Evolutionary conservation across 495 filamentous ascomycete genomes (phyloP), one percentile per base, ranked within the genome.

Genomic region (Talaromyces trachyspermus): DNA sequence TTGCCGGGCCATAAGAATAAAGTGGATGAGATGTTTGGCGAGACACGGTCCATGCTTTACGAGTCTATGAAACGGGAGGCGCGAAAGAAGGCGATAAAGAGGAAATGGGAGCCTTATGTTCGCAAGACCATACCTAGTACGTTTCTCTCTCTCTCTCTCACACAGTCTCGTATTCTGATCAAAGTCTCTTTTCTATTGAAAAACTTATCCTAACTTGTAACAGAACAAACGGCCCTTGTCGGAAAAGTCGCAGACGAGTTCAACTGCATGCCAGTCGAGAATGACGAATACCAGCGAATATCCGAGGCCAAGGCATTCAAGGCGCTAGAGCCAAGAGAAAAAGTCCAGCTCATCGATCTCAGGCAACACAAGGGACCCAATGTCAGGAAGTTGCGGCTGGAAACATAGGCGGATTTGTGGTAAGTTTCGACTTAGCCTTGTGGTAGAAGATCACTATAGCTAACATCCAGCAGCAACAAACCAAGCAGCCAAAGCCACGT

Each of bases 101-200:
- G 76, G 58, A 75, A 75, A 49, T 80, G 77, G 57, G 76, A 82
- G 47, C 81, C 84, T 11, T 88, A 83, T 56, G 76, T 80, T 50
- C 76, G 82, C 39, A 88, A 85, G 60, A 83, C 85, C 7, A 83
- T 95, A 55, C 89, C 89, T 18, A 95, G 88, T 90, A 63, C 72
- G 54, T 53, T 36, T 25, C 30, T 17, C 38, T 24, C 15, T 39
- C n/a, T n/a, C n/a, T n/a, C n/a, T n/a, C n/a, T n/a, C n/a, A n/a
- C n/a, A n/a, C n/a, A n/a, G n/a, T n/a, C n/a, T n/a, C n/a, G n/a
- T n/a, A n/a, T n/a, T n/a, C n/a, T n/a, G n/a, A n/a, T n/a, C n/a
- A n/a, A n/a, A n/a, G n/a, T n/a, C n/a, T n/a, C n/a, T n/a, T n/a
- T n/a, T n/a, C n/a, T n/a, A n/a, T n/a, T n/a, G n/a, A 26, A 9